phyloP scores from a whole-genome alignment of 768 basidiomycete species.

The Albatrellus ellisii region DNA sequence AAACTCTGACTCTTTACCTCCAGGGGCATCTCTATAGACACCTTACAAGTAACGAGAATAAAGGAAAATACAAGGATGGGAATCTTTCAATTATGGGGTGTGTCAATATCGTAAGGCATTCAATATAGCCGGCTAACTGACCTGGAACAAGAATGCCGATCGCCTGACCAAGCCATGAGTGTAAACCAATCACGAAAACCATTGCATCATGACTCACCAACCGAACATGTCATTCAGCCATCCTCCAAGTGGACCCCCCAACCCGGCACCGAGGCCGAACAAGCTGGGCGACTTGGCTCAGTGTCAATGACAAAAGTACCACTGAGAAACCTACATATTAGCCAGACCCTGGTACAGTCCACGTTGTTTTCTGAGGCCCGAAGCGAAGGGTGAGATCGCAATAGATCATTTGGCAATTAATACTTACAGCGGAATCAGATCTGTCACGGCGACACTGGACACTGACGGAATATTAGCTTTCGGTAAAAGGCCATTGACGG shows the following conservation, averaged over 20 bases:
- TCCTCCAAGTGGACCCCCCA: constrained; percentile 72
- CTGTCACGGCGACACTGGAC: constrained; percentile 71
- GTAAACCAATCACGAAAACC: neutral
- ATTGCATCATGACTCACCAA: constrained; percentile 44
- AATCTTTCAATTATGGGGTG: constrained; percentile 39
- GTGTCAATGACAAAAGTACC: neutral
- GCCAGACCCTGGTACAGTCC: constrained; percentile 89
- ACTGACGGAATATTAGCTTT: constrained; percentile 31
- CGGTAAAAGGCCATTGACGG: constrained; percentile 13
- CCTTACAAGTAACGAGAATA: constrained; percentile 57
- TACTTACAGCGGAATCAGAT: constrained; percentile 78
- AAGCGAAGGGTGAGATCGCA: constrained; percentile 5
- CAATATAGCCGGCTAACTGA: constrained; percentile 20
- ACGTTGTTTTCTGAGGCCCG: constrained; percentile 50
- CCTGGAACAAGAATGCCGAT: constrained; percentile 78
- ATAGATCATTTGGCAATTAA: neutral
- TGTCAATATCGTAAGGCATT: constrained; percentile 2
- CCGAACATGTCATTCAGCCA: constrained; percentile 80
- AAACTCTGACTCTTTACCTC: constrained; percentile 46
- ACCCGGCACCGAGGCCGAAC: constrained; percentile 71
- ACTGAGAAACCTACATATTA: constrained; percentile 48
- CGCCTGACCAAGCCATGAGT: constrained; percentile 36
- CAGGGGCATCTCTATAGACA: constrained; percentile 64
- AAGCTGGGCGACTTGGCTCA: constrained; percentile 30
- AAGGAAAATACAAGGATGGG: constrained; percentile 67